Percentiles rank a stretch among this genome's conserved stretches.
These are phyloP conservation scores for Cryptosporidium xiaoi DNA, from an alignment of 169 alveolate species.

Conservation along the genomic window DNA sequence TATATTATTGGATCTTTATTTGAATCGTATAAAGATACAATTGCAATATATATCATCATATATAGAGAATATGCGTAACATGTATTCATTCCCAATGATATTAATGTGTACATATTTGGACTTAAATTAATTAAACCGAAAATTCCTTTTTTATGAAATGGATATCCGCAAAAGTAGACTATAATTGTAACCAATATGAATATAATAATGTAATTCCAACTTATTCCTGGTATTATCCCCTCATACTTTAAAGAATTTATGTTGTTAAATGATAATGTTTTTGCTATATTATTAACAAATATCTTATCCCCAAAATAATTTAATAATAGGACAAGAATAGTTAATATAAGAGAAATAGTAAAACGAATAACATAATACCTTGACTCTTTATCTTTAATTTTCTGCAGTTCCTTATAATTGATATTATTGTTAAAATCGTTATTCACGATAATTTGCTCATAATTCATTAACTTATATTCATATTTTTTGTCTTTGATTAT, in stretches of 20 bases:
- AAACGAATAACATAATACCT: conserved; percentile 31
- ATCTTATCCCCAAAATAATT: conserved; percentile 23
- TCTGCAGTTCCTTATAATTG: conserved; percentile 8
- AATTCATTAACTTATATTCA: conserved; percentile 12
- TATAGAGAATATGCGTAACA: conserved; percentile 32
- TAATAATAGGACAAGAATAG: conserved; percentile 16
- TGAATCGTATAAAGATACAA: conserved; percentile 8
- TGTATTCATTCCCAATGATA: conserved; percentile 59
- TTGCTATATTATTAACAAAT: conserved; percentile 27
- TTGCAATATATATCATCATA: conserved; percentile 47
- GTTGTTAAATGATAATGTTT: conserved; percentile 2
- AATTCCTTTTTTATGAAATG: conserved; percentile 56
- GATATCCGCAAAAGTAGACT: conserved; percentile 51
- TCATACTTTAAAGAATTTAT: conserved; percentile 21
- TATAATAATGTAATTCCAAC: conserved; percentile 37
- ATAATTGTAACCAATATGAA: conserved; percentile 24
- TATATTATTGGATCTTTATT: not conserved
- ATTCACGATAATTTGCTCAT: conserved; percentile 15
- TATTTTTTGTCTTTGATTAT: not conserved
- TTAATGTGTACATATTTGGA: conserved; percentile 52
- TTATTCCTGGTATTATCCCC: conserved; percentile 33
- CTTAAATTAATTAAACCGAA: conserved; percentile 3
- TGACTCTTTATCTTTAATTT: conserved; percentile 26
- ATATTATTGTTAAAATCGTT: conserved; percentile 11
- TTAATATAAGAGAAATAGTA: conserved; percentile 28